phyloP scores from a whole-genome alignment of 192 early-diverging fungal genomes.

The Backusella sp. region DNA sequence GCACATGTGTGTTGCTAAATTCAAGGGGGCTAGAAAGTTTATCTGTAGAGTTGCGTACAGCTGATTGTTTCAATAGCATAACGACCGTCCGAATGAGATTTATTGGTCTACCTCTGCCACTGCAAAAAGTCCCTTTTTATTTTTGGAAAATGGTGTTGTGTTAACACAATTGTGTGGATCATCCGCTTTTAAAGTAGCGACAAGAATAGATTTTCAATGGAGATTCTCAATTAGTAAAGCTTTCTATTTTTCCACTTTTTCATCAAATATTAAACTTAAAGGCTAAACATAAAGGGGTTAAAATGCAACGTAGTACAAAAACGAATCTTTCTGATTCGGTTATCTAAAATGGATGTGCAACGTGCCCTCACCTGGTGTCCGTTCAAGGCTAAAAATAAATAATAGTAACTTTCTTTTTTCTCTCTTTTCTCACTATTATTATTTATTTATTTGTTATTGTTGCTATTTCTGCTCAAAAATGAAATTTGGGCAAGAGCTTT shows the following conservation, averaged over 20 bases:
- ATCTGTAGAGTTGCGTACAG: neutral
- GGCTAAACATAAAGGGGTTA: neutral
- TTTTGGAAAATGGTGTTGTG: neutral
- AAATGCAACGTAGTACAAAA: neutral
- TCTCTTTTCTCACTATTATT: neutral
- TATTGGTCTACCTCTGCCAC: neutral
- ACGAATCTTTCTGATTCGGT: neutral
- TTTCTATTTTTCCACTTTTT: slow-evolving; percentile 3
- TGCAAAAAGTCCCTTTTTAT: too few relatives aligned
- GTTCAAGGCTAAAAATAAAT: neutral
- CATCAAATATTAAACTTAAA: neutral
- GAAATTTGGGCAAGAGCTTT: slow-evolving; percentile 85
- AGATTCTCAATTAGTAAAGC: neutral
- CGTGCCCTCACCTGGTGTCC: neutral
- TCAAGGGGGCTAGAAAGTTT: neutral
- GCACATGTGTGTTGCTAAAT: neutral
- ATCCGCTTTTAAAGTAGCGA: neutral
- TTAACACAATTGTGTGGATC: neutral
- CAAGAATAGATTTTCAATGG: neutral
- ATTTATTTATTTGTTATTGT: slow-evolving; percentile 1
- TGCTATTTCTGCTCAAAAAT: slow-evolving; percentile 37
- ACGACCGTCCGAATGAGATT: neutral
- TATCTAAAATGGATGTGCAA: neutral
- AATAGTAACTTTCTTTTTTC: neutral
- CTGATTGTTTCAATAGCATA: neutral